These are phyloP conservation scores for Penicillium ochrochloron DNA, from an alignment of 495 filamentous ascomycete genomes.

Conservation along the genomic window DNA sequence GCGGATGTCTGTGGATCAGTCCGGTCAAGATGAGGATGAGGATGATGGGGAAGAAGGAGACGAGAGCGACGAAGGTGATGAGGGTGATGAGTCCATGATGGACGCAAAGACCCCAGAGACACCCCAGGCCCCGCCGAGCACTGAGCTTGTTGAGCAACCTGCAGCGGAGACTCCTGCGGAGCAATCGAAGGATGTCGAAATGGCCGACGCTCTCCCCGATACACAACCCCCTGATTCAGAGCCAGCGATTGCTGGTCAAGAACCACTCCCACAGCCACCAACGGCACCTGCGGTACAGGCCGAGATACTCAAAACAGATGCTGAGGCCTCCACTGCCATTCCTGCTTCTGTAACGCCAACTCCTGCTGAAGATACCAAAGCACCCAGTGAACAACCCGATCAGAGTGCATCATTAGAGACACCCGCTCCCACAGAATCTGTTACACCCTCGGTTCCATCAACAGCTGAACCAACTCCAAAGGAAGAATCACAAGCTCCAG, in stretches of 20 bases:
- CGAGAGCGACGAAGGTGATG: constrained; percentile 62
- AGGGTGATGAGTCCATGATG: constrained; percentile 60
- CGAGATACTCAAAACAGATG: constrained; percentile 14
- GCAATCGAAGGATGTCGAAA: constrained; percentile 30
- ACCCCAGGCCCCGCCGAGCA: constrained; percentile 30
- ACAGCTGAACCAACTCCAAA: not conserved
- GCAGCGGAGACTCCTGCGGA: constrained; percentile 29
- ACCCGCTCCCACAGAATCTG: not conserved
- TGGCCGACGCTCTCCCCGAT: constrained; percentile 33
- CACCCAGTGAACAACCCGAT: not conserved
- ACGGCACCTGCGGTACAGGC: not conserved
- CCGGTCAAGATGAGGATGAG: constrained; percentile 49
- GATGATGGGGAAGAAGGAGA: constrained; percentile 51
- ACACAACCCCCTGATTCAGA: constrained; percentile 30
- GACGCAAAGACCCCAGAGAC: constrained; percentile 55
- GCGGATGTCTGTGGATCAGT: constrained; percentile 42
- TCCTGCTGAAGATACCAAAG: constrained; percentile 3
- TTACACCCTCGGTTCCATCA: not conserved
- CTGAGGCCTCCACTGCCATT: not conserved
- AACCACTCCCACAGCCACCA: constrained; percentile 5
- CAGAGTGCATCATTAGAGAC: not conserved
- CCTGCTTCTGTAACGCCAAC: constrained; percentile 19
- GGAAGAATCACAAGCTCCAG: constrained; percentile 2
- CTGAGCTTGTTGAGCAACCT: constrained; percentile 29
- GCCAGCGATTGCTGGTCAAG: constrained; percentile 17